Evolutionary conservation across 345 rosid genomes (phyloP), one percentile per base, ranked within the genome.

Genomic region (Eucalyptus caleyi): DNA sequence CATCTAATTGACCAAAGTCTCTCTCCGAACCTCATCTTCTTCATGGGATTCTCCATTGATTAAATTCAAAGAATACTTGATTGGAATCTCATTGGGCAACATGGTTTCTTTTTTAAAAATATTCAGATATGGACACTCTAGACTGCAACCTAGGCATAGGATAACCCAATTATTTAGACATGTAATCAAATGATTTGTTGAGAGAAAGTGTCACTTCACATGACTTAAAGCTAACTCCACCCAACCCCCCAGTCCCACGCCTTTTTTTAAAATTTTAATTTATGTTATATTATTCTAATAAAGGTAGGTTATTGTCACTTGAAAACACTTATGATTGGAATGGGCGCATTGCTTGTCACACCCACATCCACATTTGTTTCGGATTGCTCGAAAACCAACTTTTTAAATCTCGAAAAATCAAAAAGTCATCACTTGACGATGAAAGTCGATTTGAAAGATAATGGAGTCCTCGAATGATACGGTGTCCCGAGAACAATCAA

Each of bases 141-240:
- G 45, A 72, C 83, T 19, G 83, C 83, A 72, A 72, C 83, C 83
- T 72, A 72, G 83, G 83, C 83, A 37, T 37, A 72, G 83, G 27
- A 37, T 21, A 37, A 21, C 83, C 83, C 83, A 72, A 72, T 72
- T 37, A 72, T 72, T 37, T 72, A 72, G 83, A 10, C 45, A 37
- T 72, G 23, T 37, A 72, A 72, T 72, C 15, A 72, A 72, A 72
- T 72, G 83, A 72, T 37, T 72, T 72, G 83, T 72, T 72, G 83
- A 69, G 85, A 86, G 83, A 37, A 72, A 72, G 90, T 90, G 94
- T 90, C 95, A 93, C 91, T 90, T 94, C 96, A 95, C 96, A 96
- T 96, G 98, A 93, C 96, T 93, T 93, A 95, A 95, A 94, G 98
- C 95, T 87, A 95, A 94, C 94, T 94, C 95, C 95, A 95, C 95